Percentiles rank a stretch among this genome's conserved stretches.
These are phyloP conservation scores for Thalassiosira oceanica DNA, from an alignment of 352 stramenopile genomes.

Conservation along the genomic window DNA sequence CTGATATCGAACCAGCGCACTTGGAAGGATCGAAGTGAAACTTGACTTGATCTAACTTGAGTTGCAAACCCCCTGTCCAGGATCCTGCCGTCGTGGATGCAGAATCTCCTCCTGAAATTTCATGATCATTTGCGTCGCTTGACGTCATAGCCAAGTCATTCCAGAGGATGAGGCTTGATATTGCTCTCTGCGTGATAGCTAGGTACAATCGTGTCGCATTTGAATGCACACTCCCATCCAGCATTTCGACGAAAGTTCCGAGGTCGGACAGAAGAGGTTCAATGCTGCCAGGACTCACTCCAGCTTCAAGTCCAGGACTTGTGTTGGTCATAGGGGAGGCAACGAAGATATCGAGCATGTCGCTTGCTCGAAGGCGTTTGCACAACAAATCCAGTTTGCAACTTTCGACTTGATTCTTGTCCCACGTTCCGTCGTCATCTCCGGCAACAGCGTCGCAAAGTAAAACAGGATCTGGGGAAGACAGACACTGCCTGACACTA, in stretches of 20 bases:
- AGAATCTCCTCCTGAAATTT: slow-evolving; percentile 39
- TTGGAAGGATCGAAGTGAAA: slow-evolving; percentile 78
- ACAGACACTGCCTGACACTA: no score
- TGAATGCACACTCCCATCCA: no score
- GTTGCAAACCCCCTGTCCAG: slow-evolving; percentile 38
- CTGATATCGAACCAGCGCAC: slow-evolving; percentile 79
- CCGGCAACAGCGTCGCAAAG: no score
- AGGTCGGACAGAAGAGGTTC: no score
- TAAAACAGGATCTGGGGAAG: no score
- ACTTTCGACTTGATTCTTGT: no score
- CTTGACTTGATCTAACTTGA: slow-evolving; percentile 43
- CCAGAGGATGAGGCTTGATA: slow-evolving; percentile 49
- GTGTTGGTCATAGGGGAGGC: slow-evolving; percentile 34
- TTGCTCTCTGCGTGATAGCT: slow-evolving; percentile 31
- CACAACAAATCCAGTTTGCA: slow-evolving; percentile 67
- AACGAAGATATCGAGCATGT: slow-evolving; percentile 69
- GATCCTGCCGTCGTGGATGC: slow-evolving; percentile 9
- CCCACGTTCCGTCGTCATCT: no score
- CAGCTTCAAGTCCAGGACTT: no score
- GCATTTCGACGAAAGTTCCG: no score
- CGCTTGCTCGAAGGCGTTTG: slow-evolving; percentile 62
- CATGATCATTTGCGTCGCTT: slow-evolving; percentile 47
- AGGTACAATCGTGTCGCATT: slow-evolving; percentile 47
- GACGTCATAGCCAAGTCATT: slow-evolving; percentile 44
- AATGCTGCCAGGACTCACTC: no score